Conservation (phyloP, 129 eudicot species). For the Rutidosis leptorrhynchoides region DNA sequence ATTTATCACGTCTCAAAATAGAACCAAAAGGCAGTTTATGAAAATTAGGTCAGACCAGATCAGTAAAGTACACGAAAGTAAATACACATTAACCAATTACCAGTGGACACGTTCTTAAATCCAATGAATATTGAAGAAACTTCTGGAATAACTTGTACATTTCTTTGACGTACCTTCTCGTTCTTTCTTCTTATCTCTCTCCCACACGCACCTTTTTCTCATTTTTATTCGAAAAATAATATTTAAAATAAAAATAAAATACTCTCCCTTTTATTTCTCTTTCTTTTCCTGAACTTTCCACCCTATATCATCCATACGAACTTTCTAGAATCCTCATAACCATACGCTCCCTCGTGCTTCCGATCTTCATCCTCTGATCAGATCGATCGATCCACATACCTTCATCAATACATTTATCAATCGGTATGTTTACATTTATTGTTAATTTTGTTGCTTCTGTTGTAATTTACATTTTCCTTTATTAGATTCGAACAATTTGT, state of each 20-base stretch:
- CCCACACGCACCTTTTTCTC: constrained; percentile 23
- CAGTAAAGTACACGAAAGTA: background rate
- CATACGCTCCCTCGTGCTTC: constrained; percentile 11
- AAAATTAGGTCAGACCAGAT: background rate
- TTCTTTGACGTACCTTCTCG: constrained; percentile 26
- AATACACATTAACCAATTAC: background rate
- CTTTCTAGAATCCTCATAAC: constrained; percentile 57
- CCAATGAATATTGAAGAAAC: constrained; percentile 24
- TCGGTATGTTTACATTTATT: background rate
- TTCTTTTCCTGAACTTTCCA: constrained; percentile 5
- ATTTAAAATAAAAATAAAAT: background rate
- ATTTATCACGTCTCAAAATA: too few relatives aligned
- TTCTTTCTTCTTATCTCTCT: constrained; percentile 27
- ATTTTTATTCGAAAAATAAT: too few relatives aligned
- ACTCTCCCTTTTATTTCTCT: background rate
- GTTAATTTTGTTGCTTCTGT: background rate
- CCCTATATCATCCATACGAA: constrained; percentile 31
- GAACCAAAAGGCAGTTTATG: background rate
- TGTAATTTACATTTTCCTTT: constrained; percentile 12
- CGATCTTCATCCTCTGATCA: constrained; percentile 17
- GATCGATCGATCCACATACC: constrained; percentile 4
- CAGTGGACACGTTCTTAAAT: constrained; percentile 22
- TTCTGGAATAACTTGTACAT: constrained; percentile 36
- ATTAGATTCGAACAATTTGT: constrained; percentile 2
- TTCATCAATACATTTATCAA: constrained; percentile 5